Evolutionary conservation across 2,329 filamentous ascomycete species (phyloP), one percentile per base, ranked within the genome.

Genomic region (Coleophoma eucalyptorum): DNA sequence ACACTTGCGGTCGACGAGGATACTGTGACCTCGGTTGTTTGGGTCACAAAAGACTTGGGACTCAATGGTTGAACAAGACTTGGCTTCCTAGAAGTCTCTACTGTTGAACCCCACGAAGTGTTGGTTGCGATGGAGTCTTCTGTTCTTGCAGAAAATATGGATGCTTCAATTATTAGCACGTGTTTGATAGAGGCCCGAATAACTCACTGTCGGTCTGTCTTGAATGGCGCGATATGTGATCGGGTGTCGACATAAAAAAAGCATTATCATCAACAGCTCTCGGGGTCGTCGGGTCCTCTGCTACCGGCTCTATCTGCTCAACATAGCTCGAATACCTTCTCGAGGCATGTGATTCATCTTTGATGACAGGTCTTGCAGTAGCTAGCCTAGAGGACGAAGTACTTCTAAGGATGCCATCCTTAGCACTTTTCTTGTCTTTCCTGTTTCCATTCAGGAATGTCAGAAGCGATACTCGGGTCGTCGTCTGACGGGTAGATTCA

Each of bases 91-190:
- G 52, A 55, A 4, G 62, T 59, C 38, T 69, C 66, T 13, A 61
- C 54, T 10, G 61, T 52, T 5, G 67, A 68, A 4, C 60, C 60
- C 44, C 63, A 67, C 16, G 64, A 66, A 10, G 68, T 67, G 7
- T 66, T 66, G 12, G 64, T 65, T 15, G 65, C 64, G 11, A 59
- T 64, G 33, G 61, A 61, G 42, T 51, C 60, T 16, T 71, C 67
- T 18, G 74, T 76, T 65, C 71, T 71, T 55, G 67, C 73, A 0
- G 75, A 77, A 32, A 74, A 61, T 3, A 72, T 67, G 4, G 76
- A 77, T 47, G 75, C 76, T 38, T 26, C 26, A 8, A 26, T 2
- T 26, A 8, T 26, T 67, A 55, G 52, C n/a, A 56, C 64, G 48
- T 53, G 52, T 58, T 48, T 61, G 58, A 35, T 50, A 19, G 46